These are phyloP conservation scores for Pseudozyma flocculosa DNA, from an alignment of 1,284 basidiomycete species.

Conservation along the genomic window DNA sequence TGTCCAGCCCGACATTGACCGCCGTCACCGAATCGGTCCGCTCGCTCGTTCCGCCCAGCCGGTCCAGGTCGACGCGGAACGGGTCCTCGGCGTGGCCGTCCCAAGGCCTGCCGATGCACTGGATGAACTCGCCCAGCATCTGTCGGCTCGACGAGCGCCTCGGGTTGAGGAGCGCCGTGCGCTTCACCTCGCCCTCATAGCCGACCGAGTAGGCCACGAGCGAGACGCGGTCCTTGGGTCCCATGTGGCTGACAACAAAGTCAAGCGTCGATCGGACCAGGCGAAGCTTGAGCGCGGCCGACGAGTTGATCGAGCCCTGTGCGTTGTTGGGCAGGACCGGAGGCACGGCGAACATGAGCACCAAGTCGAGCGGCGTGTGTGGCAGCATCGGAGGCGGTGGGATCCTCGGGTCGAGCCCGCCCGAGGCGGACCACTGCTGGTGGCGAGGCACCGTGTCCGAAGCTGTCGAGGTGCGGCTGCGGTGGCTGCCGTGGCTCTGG, in stretches of 20 bases:
- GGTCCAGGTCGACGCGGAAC: conserved; percentile 41
- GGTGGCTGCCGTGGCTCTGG: conserved; percentile 19
- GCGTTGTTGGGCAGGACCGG: conserved; percentile 30
- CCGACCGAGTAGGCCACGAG: conserved; percentile 46
- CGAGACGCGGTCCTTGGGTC: conserved; percentile 45
- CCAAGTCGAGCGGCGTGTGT: conserved; percentile 85
- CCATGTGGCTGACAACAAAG: conserved; percentile 46
- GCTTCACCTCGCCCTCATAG: conserved; percentile 40
- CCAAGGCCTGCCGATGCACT: conserved; percentile 45
- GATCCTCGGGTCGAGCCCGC: conserved; percentile 46
- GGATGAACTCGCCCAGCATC: conserved; percentile 38
- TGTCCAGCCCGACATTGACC: conserved; percentile 66
- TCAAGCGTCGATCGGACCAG: conserved; percentile 50
- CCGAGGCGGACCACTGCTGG: conserved; percentile 50
- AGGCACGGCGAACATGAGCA: conserved; percentile 85
- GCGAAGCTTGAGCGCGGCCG: conserved; percentile 63
- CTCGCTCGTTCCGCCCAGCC: conserved; percentile 43
- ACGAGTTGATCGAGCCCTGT: conserved; percentile 68
- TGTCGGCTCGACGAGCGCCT: conserved; percentile 25
- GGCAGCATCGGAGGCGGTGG: conserved; percentile 61
- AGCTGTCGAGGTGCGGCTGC: conserved; percentile 11
- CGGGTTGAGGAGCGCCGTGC: conserved; percentile 44
- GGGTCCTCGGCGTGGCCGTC: conserved; percentile 33
- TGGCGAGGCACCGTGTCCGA: conserved; percentile 25
- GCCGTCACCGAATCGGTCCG: conserved; percentile 50